Evolutionary conservation across 2,329 filamentous ascomycete genomes (phyloP).

Genomic region (Sclerotiophoma versabilis): DNA sequence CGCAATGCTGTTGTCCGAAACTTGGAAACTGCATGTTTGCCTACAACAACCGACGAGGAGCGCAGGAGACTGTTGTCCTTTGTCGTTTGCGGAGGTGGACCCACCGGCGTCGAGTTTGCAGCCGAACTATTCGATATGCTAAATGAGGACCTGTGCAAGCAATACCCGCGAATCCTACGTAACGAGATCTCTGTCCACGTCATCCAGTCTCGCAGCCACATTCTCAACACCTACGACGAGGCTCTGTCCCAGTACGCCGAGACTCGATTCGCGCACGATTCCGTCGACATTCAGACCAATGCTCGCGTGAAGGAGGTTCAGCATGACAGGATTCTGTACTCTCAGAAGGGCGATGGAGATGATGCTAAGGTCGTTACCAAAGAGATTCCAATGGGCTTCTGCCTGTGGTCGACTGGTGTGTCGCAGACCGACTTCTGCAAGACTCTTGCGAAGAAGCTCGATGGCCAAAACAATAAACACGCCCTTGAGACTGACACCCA

Average conservation of each 20-base stretch:
- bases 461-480: conserved; percentile 83
- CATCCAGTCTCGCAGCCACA: conserved; percentile 93
- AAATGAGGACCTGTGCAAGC: conserved; percentile 82
- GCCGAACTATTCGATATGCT: conserved; percentile 95
- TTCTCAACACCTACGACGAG: conserved; percentile 98
- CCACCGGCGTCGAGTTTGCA: conserved; percentile 96
- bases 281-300: conserved; percentile 91
- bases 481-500: conserved; percentile 95
- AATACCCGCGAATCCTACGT: conserved; percentile 85
- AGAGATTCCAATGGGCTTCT: conserved; percentile 94
- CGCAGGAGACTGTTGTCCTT: conserved; percentile 88
- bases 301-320: conserved; percentile 89
- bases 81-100: conserved; percentile 93
- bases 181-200: conserved; percentile 98
- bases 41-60: conserved; percentile 88
- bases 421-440: conserved; percentile 82
- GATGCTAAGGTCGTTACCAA: conserved; percentile 81
- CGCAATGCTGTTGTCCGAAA: conserved; percentile 89
- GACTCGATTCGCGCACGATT: conserved; percentile 86
- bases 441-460: conserved; percentile 77
- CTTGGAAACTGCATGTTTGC: conserved; percentile 88
- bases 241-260: conserved; percentile 92
- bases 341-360: conserved; percentile 70
- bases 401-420: conserved; percentile 96
- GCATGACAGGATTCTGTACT: conserved; percentile 85